These are phyloP conservation scores for Dispira parvispora DNA, from an alignment of 192 early-diverging fungal genomes.

Conservation along the genomic window DNA sequence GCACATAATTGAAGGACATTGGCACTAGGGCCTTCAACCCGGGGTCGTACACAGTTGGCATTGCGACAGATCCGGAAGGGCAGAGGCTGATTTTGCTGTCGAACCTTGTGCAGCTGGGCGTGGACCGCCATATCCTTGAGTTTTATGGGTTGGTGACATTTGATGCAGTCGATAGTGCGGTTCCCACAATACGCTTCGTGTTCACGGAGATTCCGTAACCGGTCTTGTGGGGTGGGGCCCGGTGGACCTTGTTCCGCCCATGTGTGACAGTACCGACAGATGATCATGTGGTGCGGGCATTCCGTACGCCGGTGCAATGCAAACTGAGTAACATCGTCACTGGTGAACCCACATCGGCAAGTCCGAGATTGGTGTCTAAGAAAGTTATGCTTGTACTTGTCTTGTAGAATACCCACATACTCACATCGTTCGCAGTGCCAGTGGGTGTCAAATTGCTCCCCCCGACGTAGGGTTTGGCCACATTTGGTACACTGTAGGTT, in stretches of 20 bases:
- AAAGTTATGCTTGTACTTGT: constrained; percentile 46
- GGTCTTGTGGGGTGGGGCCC: constrained; percentile 37
- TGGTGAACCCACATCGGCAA: constrained; percentile 40
- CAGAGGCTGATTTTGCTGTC: constrained; percentile 34
- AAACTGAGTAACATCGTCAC: constrained; percentile 27
- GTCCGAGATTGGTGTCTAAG: constrained; percentile 37
- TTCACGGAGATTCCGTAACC: constrained; percentile 36
- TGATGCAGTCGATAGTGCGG: constrained; percentile 64
- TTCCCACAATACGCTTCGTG: constrained; percentile 80
- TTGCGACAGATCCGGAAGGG: constrained; percentile 49
- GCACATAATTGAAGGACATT: constrained; percentile 52
- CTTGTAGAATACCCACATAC: constrained; percentile 25
- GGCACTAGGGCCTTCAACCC: constrained; percentile 14
- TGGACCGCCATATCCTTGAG: constrained; percentile 70
- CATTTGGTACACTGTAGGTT: constrained; percentile 52
- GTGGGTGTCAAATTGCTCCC: constrained; percentile 40
- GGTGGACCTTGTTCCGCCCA: constrained; percentile 41
- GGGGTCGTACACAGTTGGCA: constrained; percentile 44
- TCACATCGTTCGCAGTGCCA: constrained; percentile 73
- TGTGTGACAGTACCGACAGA: constrained; percentile 72
- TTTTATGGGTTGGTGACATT: constrained; percentile 50
- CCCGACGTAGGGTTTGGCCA: constrained; percentile 44
- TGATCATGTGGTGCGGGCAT: constrained; percentile 58
- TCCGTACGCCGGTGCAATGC: constrained; percentile 45
- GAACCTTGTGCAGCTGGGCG: constrained; percentile 47